Evolutionary conservation across 768 basidiomycete species (phyloP).

Genomic region (Boletus sp.): DNA sequence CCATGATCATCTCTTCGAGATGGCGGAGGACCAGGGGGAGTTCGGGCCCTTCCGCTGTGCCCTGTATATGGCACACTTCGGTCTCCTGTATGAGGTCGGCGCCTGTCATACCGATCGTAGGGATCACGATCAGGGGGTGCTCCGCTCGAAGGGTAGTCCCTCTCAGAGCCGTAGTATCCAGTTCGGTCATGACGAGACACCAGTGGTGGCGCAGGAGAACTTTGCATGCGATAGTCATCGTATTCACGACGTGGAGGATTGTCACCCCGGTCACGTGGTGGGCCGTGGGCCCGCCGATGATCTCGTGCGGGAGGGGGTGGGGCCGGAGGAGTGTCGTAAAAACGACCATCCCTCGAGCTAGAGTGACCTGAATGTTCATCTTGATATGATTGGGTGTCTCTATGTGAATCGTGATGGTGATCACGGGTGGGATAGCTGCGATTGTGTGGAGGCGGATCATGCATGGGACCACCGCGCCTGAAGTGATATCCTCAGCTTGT

Average conservation of each 20-base stretch:
- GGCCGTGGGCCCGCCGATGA: conserved; percentile 54
- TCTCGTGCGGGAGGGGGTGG: conserved; percentile 45
- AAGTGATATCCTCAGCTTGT: conserved; percentile 15
- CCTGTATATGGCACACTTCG: conserved; percentile 42
- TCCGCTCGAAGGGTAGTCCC: conserved; percentile 47
- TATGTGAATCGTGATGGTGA: conserved; percentile 40
- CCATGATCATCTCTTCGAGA: conserved; percentile 64
- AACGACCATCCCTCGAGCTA: conserved; percentile 50
- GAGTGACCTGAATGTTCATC: conserved; percentile 53
- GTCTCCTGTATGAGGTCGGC: conserved; percentile 41
- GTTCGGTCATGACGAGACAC: conserved; percentile 56
- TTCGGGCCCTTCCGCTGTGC: conserved; percentile 47
- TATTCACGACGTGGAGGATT: conserved; percentile 53
- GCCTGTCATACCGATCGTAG: conserved; percentile 63
- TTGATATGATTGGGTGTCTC: conserved; percentile 42
- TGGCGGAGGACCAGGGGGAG: conserved; percentile 54
- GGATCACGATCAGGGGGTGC: conserved; percentile 39
- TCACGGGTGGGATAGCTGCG: conserved; percentile 54
- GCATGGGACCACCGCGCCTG: conserved; percentile 38
- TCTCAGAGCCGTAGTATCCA: conserved; percentile 30
- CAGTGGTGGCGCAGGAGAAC: conserved; percentile 42
- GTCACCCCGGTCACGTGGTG: conserved; percentile 68
- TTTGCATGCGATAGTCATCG: conserved; percentile 66
- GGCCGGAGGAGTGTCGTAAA: conserved; percentile 49
- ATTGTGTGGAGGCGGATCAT: conserved; percentile 55